phyloP scores from a whole-genome alignment of 2,329 filamentous ascomycete species.

The Stemphylium vesicarium region DNA sequence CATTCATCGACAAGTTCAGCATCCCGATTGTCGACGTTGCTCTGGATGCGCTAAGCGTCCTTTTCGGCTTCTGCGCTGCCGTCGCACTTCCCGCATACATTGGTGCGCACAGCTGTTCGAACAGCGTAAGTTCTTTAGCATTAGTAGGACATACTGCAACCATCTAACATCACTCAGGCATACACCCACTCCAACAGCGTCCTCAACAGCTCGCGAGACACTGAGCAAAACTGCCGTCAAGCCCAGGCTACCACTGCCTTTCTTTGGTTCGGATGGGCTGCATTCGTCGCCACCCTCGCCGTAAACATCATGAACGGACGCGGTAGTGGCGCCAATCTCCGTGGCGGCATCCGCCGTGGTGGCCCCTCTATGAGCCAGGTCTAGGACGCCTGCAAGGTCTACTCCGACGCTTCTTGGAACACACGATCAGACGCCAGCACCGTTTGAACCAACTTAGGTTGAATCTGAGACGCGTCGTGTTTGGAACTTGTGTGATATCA shows the following conservation, averaged over 20 bases:
- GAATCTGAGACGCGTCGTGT: background rate
- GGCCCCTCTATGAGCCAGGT: conserved; percentile 63
- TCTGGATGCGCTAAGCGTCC: conserved; percentile 64
- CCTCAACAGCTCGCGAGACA: conserved; percentile 66
- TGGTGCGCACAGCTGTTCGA: conserved; percentile 70
- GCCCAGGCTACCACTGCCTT: conserved; percentile 77
- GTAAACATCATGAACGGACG: conserved; percentile 63
- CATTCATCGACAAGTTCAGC: conserved; percentile 61
- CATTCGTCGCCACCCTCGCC: conserved; percentile 62
- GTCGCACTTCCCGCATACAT: conserved; percentile 75
- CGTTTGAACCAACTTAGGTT: conserved; percentile 8
- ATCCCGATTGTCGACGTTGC: conserved; percentile 61
- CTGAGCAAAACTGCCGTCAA: conserved; percentile 72
- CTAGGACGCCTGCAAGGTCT: conserved; percentile 47
- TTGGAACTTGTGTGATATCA: conserved; percentile 7
- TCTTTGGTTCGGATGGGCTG: conserved; percentile 77
- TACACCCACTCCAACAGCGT: conserved; percentile 61
- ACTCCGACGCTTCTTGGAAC: conserved; percentile 36
- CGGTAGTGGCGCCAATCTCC: conserved; percentile 52
- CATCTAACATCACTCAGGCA: conserved; percentile 35
- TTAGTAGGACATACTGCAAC: background rate
- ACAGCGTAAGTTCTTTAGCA: conserved; percentile 54
- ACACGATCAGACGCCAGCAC: conserved; percentile 25
- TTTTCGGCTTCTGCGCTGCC: conserved; percentile 74
- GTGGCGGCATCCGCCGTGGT: conserved; percentile 56